Base-by-base conservation (phyloP, 2,329 filamentous ascomycete species). In the Dactylellina drechsleri region DNA sequence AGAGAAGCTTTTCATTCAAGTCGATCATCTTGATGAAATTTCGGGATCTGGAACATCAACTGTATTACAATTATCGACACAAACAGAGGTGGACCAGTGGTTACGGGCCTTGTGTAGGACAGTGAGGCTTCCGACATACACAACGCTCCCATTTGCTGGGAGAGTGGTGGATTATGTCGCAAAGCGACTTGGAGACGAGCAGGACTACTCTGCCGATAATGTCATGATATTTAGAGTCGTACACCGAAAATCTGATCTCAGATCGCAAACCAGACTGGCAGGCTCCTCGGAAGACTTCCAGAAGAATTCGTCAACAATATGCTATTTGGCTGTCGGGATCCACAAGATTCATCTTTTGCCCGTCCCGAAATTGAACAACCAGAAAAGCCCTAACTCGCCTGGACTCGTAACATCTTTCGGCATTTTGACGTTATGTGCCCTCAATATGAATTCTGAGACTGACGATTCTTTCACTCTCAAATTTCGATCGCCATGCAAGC, bases 161-260 rank as follows among this genome's bases (percentile, higher is more conserved):
- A 84, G 84, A 77, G 86, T 89, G 16, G 83, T 90, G 12, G 86
- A 89, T 77, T 87, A 89, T 79, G 85, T 88, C 47, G 87, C 87
- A 18, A 83, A 87, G 45, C 85, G 87, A 62, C 83, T 91, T 20
- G 89, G 91, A 79, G 84, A 86, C 68, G 88, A 90, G 76, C 84
- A 87, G 66, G 90, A 92, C 80, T 92, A 91, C 80, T 88, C 91
- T 77, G 87, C 89, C 36, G 83, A 85, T 31, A 86, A 87, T 76
- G 91, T 91, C 80, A 86, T 87, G 76, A 87, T 91, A 78, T 91
- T 89, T 82, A 87, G 89, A 75, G 88, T 90, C 7, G 87, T 91
- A 26, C 87, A 89, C 79, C 86, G 89, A 76, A 84, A 86, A n/a
- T 82, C 84, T 12, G 83, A 84, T 77, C 61, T 79, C 89, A 89